phyloP scores from a whole-genome alignment of 2,329 filamentous ascomycete genomes.

The Nannizzia gypsea region DNA sequence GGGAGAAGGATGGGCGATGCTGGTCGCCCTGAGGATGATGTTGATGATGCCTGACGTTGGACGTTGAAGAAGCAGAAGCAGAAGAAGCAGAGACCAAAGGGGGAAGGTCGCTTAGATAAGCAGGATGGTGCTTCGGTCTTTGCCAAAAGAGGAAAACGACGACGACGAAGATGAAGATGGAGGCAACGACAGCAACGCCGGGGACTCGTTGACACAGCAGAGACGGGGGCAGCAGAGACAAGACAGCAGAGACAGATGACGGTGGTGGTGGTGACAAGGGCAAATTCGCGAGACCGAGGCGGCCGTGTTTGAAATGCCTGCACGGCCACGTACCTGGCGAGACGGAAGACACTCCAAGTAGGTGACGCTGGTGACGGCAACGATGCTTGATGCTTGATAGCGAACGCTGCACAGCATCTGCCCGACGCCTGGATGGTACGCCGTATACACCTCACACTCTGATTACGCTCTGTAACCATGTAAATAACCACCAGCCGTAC shows the following conservation, averaged over 20 bases:
- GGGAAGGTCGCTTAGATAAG: not conserved
- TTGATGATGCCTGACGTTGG: not conserved
- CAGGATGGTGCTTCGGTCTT: not conserved
- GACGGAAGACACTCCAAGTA: not conserved
- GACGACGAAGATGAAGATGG: not conserved
- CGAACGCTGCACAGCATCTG: constrained; percentile 1
- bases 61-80: not conserved
- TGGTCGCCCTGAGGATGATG: not conserved
- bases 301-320: not conserved
- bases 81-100: not conserved
- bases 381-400: not conserved
- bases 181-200: not conserved
- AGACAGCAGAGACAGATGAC: not conserved
- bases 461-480: not conserved
- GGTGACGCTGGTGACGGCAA: not conserved
- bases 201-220: not conserved
- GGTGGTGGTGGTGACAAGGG: not conserved
- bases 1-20: not conserved
- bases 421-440: not conserved
- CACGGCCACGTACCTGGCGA: constrained; percentile 1
- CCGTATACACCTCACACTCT: not conserved
- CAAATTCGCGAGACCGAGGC: not conserved
- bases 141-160: not conserved
- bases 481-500: not conserved
- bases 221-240: not conserved